Conservation (phyloP, 208 protist species). For the Crithidia bombi region DNA sequence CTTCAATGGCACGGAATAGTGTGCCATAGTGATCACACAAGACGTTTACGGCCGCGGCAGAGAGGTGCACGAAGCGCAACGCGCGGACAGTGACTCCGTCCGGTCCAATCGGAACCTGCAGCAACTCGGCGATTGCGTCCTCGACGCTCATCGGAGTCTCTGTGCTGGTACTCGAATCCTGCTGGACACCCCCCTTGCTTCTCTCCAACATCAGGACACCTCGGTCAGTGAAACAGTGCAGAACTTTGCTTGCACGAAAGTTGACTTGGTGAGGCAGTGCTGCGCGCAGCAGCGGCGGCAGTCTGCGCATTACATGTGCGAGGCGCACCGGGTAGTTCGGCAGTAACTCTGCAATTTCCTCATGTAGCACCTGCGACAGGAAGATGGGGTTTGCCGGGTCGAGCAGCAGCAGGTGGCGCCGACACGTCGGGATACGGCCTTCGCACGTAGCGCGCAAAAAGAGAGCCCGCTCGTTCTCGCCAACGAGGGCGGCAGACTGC, state of each 20-base stretch:
- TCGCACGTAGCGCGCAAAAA: constrained; percentile 53
- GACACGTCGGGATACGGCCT: constrained; percentile 63
- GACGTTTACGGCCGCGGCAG: constrained; percentile 32
- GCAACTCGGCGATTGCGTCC: constrained; percentile 72
- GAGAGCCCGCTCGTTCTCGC: constrained; percentile 48
- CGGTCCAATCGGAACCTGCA: constrained; percentile 53
- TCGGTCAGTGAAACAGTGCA: constrained; percentile 42
- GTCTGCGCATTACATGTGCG: constrained; percentile 28
- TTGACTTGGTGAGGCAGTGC: constrained; percentile 53
- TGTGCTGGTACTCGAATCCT: neutral
- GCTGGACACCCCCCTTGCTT: neutral
- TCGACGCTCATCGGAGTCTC: constrained; percentile 51
- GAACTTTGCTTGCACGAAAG: constrained; percentile 42
- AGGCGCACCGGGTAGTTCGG: constrained; percentile 52
- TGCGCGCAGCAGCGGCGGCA: constrained; percentile 78
- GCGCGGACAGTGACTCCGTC: constrained; percentile 60
- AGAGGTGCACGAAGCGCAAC: constrained; percentile 51
- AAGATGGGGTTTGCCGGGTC: constrained; percentile 86
- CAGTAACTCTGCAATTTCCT: constrained; percentile 73
- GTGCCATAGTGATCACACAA: constrained; percentile 67
- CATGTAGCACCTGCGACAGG: constrained; percentile 60
- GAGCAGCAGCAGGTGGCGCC: constrained; percentile 72
- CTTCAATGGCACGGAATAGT: constrained; percentile 41
- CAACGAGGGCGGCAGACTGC: constrained; percentile 50
- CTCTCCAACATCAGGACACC: constrained; percentile 57